phyloP scores from a whole-genome alignment of 2,329 filamentous ascomycete genomes.

The Grosmannia clavigera region DNA sequence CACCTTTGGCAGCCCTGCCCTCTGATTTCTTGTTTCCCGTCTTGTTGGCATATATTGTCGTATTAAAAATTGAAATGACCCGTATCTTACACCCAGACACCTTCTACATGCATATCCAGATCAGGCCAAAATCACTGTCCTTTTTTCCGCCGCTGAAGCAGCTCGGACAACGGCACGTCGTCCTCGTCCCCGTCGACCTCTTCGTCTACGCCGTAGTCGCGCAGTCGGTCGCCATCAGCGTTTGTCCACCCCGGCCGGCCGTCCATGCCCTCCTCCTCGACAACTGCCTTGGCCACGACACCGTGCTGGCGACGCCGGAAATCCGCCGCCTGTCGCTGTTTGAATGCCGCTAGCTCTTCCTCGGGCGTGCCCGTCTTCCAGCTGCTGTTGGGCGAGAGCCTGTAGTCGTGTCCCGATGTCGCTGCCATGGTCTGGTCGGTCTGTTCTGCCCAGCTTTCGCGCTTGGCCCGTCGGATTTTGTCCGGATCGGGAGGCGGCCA shows the following conservation, averaged over 20 bases:
- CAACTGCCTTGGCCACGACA: slow-evolving; percentile 19
- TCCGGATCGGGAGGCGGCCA: slow-evolving; percentile 56
- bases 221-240: slow-evolving; percentile 58
- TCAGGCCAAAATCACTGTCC: slow-evolving; percentile 8
- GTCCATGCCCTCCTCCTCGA: slow-evolving; percentile 21
- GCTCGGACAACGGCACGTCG: slow-evolving; percentile 57
- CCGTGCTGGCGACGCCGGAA: slow-evolving; percentile 27
- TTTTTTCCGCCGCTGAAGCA: slow-evolving; percentile 42
- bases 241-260: slow-evolving; percentile 58
- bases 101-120: neutral
- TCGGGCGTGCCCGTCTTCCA: slow-evolving; percentile 21
- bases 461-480: slow-evolving; percentile 33
- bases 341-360: slow-evolving; percentile 36
- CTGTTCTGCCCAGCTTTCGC: neutral
- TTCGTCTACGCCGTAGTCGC: slow-evolving; percentile 72
- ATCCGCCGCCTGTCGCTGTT: slow-evolving; percentile 35
- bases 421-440: neutral
- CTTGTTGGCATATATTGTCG: neutral
- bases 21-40: neutral
- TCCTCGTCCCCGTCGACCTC: slow-evolving; percentile 43
- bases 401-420: neutral
- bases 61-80: neutral
- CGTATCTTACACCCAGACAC: neutral
- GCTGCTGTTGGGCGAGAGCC: neutral
- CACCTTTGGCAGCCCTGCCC: neutral